Evolutionary conservation across 2,329 filamentous ascomycete species (phyloP), one percentile per base, ranked within the genome.

Genomic region (Botryosphaeria agaves): DNA sequence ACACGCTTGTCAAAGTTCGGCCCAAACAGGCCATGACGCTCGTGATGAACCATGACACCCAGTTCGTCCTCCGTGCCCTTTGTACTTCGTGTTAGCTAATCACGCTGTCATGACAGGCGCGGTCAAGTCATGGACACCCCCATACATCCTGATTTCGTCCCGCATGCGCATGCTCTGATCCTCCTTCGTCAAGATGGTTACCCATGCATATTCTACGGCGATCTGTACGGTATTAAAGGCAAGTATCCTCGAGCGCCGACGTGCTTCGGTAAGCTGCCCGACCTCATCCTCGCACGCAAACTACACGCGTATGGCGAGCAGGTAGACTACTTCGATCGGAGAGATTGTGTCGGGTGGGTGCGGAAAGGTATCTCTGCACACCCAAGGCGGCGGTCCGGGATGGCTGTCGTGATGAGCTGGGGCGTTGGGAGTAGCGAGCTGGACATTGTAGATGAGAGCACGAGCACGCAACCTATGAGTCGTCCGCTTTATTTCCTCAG

Each of bases 1-100:
- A 58, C 19, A 69, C 72, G 0, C 50, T 81, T 32, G 71, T 76
- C 0, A 43, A 66, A 18, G 48, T 47, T 11, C 54, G 57, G 31
- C 71, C 71, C 0, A 48, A 61, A 2, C 64, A 68, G 41, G 65
- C 72, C 6, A 68, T 76, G 21, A 76, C 72, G 0, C 61, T 77
- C 5, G 70, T 77, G 2, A 69, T 67, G 52, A 77, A 76, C 48
- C 73, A 78, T 51, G 72, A 78, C 44, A 76, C 72, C 0, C 47
- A 66, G 48, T 68, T 69, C 57, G 18, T 34, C 33, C 7, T 11
- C 5, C 7, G 7, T 7, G 9, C 9, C n/a, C 8, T 11, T 12
- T 9, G 7, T 14, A 30, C 17, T 17, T 4, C 7, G 7, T 14
- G 7, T 8, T 14, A 8, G 7, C n/a, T 19, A 29, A 11, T 47